phyloP scores from a whole-genome alignment of 2,329 filamentous ascomycete genomes.

The Sphaerostilbella broomeana region DNA sequence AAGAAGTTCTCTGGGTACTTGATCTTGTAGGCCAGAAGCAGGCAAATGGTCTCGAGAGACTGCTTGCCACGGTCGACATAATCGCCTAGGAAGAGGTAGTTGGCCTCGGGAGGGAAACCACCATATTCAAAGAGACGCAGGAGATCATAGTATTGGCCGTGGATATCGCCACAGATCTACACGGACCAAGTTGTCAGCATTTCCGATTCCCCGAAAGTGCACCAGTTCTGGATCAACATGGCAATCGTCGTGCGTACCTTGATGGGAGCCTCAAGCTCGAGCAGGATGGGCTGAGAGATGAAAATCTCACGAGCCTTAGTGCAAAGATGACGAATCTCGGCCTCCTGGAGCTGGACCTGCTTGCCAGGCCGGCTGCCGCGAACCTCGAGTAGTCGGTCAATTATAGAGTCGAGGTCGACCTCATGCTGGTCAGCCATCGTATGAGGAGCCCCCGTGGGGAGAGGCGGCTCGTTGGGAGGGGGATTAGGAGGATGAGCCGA shows the following conservation, averaged over 20 bases:
- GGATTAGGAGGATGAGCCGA: constrained; percentile 23
- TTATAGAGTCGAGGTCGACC: constrained; percentile 98
- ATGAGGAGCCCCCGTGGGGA: constrained; percentile 28
- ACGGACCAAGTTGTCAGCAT: background rate
- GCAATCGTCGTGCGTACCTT: constrained; percentile 66
- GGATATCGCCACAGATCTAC: constrained; percentile 98
- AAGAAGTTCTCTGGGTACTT: constrained; percentile 99
- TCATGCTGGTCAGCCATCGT: constrained; percentile 67
- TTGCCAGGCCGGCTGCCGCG: constrained; percentile 96
- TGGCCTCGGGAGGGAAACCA: constrained; percentile 95
- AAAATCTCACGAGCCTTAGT: constrained; percentile 99
- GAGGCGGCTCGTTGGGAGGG: constrained; percentile 33
- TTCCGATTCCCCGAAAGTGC: background rate
- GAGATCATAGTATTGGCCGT: constrained; percentile 98
- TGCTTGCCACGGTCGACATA: constrained; percentile 99
- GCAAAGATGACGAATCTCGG: constrained; percentile 94
- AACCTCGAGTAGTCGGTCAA: constrained; percentile 95
- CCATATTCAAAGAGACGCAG: constrained; percentile 97
- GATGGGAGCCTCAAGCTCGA: constrained; percentile 96
- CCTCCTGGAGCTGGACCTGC: constrained; percentile 93
- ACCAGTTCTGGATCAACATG: constrained; percentile 1
- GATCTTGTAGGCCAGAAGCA: constrained; percentile 97
- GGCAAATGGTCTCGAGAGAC: constrained; percentile 95
- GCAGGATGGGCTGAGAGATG: constrained; percentile 95
- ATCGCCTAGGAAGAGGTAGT: constrained; percentile 98